These are phyloP conservation scores for Rhizophagus sp. DNA, from an alignment of 192 early-diverging fungal genomes.

Conservation along the genomic window DNA sequence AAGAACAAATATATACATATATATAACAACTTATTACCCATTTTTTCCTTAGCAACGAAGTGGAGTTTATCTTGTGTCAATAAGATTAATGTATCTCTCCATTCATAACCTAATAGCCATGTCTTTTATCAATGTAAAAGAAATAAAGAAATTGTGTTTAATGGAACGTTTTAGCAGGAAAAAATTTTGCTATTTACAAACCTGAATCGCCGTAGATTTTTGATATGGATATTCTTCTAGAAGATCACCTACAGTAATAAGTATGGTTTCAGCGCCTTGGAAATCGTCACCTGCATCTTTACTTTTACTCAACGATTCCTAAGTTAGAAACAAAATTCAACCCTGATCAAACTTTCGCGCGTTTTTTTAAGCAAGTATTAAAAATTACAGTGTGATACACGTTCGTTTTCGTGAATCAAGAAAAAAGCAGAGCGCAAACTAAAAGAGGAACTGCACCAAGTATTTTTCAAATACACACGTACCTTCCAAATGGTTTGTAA, in stretches of 20 bases:
- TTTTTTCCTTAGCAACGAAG: conserved; percentile 79
- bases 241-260: conserved; percentile 63
- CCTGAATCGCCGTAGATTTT: conserved; percentile 70
- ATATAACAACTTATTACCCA: conserved; percentile 50
- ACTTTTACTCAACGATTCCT: conserved; percentile 17
- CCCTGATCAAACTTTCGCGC: not conserved
- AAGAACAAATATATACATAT: not conserved
- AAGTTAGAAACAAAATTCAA: not conserved
- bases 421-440: not conserved
- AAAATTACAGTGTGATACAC: not conserved
- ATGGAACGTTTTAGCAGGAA: not conserved
- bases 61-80: conserved; percentile 74
- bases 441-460: not conserved
- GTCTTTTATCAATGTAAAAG: conserved; percentile 50
- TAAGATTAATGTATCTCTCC: conserved; percentile 81
- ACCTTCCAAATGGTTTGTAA: conserved; percentile 49
- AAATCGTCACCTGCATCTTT: conserved; percentile 42
- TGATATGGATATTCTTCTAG: conserved; percentile 73
- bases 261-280: conserved; percentile 60
- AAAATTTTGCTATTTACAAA: conserved; percentile 11
- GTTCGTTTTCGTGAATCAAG: conserved; percentile 11
- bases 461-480: conserved; percentile 10
- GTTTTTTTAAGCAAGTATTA: not conserved
- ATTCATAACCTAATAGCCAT: conserved; percentile 94
- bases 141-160: not conserved